Conservation (phyloP, 306 rosid genomes). For the Canavalia ensiformis region DNA sequence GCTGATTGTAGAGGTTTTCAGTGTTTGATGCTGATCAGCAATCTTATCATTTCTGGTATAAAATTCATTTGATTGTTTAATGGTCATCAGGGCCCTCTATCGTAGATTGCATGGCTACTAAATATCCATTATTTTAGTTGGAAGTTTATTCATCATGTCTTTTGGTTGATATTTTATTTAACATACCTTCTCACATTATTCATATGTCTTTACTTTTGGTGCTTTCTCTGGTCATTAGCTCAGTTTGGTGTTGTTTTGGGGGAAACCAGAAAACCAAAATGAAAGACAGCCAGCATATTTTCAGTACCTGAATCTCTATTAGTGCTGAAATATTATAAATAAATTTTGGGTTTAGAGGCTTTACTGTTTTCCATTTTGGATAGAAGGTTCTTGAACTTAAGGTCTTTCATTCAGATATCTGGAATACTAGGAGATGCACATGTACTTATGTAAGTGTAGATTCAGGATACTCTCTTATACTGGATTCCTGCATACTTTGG, state of each 20-base stretch:
- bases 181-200: slow-evolving; percentile 4
- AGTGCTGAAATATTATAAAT: slow-evolving; percentile 5
- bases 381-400: not conserved
- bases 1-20: not conserved
- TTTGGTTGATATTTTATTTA: slow-evolving; percentile 30
- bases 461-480: slow-evolving; percentile 42
- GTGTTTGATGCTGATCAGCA: not conserved
- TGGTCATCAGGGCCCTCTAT: not conserved
- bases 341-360: not conserved
- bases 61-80: not conserved
- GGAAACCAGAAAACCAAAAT: not conserved
- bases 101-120: slow-evolving; percentile 13
- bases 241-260: not conserved
- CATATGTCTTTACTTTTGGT: not conserved
- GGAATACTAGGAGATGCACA: not conserved
- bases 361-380: slow-evolving; percentile 20
- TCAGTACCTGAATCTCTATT: not conserved
- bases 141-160: slow-evolving; percentile 20
- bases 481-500: slow-evolving; percentile 40
- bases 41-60: not conserved
- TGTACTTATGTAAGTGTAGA: slow-evolving; percentile 40
- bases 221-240: slow-evolving; percentile 11
- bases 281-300: not conserved
- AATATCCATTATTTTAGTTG: not conserved
- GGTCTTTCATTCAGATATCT: slow-evolving; percentile 22